Evolutionary conservation across 495 filamentous ascomycete species (phyloP).

Genomic region (Penicillium diatomitis): DNA sequence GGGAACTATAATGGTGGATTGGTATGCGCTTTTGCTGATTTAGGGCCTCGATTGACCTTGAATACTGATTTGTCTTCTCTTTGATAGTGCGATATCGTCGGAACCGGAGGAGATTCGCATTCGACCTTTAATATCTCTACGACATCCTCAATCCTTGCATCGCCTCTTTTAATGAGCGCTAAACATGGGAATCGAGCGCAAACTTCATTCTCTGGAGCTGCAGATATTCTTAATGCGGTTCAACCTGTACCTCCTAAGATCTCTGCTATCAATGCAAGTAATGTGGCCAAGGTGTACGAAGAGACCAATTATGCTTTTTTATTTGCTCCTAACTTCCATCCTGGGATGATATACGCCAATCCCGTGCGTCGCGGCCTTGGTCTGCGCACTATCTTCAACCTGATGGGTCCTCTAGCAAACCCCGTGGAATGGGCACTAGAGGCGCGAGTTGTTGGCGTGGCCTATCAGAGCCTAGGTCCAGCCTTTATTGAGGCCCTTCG

Average conservation of each 20-base stretch:
- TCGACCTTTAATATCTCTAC: slow-evolving; percentile 98
- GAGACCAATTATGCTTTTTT: slow-evolving; percentile 87
- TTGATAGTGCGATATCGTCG: slow-evolving; percentile 91
- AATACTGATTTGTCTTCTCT: not conserved
- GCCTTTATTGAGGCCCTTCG: slow-evolving; percentile 80
- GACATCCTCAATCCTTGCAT: slow-evolving; percentile 85
- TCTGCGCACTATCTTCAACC: slow-evolving; percentile 92
- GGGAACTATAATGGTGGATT: slow-evolving; percentile 64
- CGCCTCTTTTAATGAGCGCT: slow-evolving; percentile 67
- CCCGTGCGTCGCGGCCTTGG: slow-evolving; percentile 74
- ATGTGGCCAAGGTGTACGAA: slow-evolving; percentile 60
- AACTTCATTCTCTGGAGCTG: slow-evolving; percentile 90
- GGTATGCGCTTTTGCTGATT: slow-evolving; percentile 45
- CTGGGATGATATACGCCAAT: slow-evolving; percentile 80
- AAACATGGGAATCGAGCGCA: slow-evolving; percentile 96
- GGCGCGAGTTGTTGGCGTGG: slow-evolving; percentile 84
- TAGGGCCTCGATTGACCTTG: too few species aligned
- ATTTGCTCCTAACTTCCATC: slow-evolving; percentile 94
- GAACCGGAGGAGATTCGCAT: slow-evolving; percentile 92
- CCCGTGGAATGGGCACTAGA: slow-evolving; percentile 73
- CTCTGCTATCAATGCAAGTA: slow-evolving; percentile 56
- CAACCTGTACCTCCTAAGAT: slow-evolving; percentile 62
- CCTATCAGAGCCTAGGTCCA: slow-evolving; percentile 71
- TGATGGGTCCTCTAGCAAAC: slow-evolving; percentile 86
- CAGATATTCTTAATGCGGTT: slow-evolving; percentile 75